phyloP scores from a whole-genome alignment of 257 asterid species.

The Solanum pinnatisectum region DNA sequence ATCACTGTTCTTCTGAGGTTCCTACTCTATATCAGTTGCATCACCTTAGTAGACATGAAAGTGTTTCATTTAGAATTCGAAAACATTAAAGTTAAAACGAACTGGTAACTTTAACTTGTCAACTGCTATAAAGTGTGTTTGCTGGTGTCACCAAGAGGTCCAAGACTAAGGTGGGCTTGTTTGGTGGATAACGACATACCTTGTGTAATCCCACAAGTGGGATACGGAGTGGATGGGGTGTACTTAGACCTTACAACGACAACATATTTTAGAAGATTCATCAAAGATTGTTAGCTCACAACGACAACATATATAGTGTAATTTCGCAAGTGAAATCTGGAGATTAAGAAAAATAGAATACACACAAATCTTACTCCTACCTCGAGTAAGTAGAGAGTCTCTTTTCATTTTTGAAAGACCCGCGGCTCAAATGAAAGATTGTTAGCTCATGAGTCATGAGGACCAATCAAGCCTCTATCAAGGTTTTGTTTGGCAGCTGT shows the following conservation, averaged over 20 bases:
- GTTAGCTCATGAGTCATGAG: background rate
- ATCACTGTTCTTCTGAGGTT: background rate
- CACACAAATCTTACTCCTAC: background rate
- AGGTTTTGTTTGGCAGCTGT: background rate
- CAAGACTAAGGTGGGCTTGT: background rate
- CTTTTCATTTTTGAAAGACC: background rate
- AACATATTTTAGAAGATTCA: background rate
- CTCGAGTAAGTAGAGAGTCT: background rate
- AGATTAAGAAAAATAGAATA: fast-evolving
- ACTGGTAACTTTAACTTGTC: background rate
- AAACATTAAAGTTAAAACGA: background rate
- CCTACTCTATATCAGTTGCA: background rate
- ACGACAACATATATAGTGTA: background rate
- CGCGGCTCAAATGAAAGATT: background rate
- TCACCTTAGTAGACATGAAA: background rate
- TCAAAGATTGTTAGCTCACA: background rate
- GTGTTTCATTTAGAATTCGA: background rate
- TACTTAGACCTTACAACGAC: background rate
- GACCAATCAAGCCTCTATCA: background rate
- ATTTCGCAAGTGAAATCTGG: background rate
- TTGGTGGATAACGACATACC: background rate
- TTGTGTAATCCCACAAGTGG: background rate
- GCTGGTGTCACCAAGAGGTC: background rate
- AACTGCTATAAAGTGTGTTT: background rate
- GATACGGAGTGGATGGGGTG: background rate